These are phyloP conservation scores for Verticillium nubilum DNA, from an alignment of 2,329 filamentous ascomycete species.

Conservation along the genomic window DNA sequence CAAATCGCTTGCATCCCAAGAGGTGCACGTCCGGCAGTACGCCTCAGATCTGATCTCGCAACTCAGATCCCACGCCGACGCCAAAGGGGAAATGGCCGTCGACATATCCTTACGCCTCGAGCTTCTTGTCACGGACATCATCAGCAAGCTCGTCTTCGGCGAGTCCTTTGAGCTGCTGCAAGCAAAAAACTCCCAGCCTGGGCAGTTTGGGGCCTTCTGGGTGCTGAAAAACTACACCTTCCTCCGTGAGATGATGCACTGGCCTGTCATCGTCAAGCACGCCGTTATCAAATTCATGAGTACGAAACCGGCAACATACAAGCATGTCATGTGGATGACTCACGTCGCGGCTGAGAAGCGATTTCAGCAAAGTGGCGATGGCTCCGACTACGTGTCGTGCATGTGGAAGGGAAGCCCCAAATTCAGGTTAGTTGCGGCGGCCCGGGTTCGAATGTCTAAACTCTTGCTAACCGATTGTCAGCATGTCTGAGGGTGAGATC, in stretches of 20 bases:
- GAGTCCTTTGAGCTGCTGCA: constrained; percentile 26
- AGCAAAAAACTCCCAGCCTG: constrained; percentile 17
- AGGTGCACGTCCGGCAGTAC: not conserved
- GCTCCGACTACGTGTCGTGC: not conserved
- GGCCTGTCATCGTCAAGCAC: constrained; percentile 19
- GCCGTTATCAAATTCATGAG: constrained; percentile 13
- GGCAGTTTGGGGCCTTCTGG: constrained; percentile 18
- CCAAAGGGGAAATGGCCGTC: not conserved
- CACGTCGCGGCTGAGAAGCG: not conserved
- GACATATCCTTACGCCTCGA: constrained; percentile 16
- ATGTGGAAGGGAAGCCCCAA: not conserved
- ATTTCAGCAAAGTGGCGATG: not conserved
- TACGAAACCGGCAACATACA: constrained; percentile 1
- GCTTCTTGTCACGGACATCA: constrained; percentile 20
- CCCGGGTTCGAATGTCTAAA: not conserved
- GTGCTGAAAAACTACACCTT: constrained; percentile 17
- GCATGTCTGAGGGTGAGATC: constrained; percentile 6
- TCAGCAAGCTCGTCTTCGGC: constrained; percentile 29
- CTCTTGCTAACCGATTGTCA: not conserved
- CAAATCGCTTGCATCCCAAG: constrained; percentile 2
- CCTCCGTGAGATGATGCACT: constrained; percentile 15
- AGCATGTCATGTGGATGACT: not conserved
- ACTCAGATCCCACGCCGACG: not conserved
- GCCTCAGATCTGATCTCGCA: not conserved
- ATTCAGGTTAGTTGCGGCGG: not conserved